Percentiles rank a stretch among this genome's conserved stretches.
Conservation (phyloP, 2,329 filamentous ascomycete genomes). For the Chrysoporthe cubensis region DNA sequence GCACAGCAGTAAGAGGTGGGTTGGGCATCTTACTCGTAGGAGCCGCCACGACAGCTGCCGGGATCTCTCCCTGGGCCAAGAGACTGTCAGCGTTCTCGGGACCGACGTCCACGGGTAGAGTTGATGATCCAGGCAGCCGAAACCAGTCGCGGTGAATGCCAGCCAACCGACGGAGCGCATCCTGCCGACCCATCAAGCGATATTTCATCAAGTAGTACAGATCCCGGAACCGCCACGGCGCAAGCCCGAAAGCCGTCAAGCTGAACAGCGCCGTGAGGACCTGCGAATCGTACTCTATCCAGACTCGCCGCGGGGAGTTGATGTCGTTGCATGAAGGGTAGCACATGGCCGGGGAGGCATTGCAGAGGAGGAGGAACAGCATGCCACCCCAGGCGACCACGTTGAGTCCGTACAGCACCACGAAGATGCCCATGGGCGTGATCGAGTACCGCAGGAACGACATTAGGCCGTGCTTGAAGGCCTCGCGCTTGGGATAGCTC, state of each 20-base stretch:
- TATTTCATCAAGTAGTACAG: slow-evolving; percentile 73
- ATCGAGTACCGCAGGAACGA: slow-evolving; percentile 74
- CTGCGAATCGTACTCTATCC: slow-evolving; percentile 86
- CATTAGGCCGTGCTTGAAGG: slow-evolving; percentile 59
- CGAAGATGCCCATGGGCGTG: slow-evolving; percentile 76
- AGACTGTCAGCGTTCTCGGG: slow-evolving; percentile 53
- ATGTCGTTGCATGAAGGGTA: slow-evolving; percentile 70
- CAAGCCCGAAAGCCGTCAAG: slow-evolving; percentile 81
- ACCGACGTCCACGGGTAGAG: slow-evolving; percentile 57
- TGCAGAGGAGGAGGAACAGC: slow-evolving; percentile 83
- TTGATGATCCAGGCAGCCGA: slow-evolving; percentile 68
- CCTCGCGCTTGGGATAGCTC: slow-evolving; percentile 62
- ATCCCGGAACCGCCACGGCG: slow-evolving; percentile 84
- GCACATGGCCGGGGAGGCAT: slow-evolving; percentile 76
- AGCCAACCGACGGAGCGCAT: slow-evolving; percentile 69
- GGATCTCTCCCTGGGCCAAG: slow-evolving; percentile 38
- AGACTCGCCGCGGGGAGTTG: slow-evolving; percentile 75
- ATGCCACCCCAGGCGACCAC: slow-evolving; percentile 90
- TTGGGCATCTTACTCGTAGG: slow-evolving; percentile 67
- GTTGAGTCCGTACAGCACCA: slow-evolving; percentile 80
- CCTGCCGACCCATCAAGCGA: slow-evolving; percentile 55
- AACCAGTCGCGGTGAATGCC: slow-evolving; percentile 79
- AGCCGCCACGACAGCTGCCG: slow-evolving; percentile 59
- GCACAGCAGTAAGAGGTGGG: slow-evolving; percentile 70
- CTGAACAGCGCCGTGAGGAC: slow-evolving; percentile 85